Conservation (phyloP, 2,329 filamentous ascomycete species). For the Bipolaris sorokiniana region DNA sequence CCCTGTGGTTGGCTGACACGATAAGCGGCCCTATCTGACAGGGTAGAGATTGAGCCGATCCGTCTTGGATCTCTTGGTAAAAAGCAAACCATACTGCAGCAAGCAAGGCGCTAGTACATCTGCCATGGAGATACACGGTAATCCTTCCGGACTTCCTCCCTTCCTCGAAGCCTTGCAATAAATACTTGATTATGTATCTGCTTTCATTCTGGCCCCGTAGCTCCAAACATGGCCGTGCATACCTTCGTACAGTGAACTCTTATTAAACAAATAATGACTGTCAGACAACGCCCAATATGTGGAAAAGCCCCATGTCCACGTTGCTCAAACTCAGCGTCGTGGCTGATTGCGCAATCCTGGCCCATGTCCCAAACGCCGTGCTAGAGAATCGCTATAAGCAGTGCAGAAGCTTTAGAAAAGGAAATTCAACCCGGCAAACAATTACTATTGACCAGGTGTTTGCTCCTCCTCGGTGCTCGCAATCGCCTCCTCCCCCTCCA, state of each 20-base stretch:
- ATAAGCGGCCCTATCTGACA: constrained; percentile 3
- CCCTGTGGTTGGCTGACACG: constrained; percentile 8
- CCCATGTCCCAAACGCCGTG: constrained; percentile 29
- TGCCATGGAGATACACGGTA: not conserved
- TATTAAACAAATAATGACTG: not conserved
- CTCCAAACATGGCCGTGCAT: constrained; percentile 10
- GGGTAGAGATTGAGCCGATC: constrained; percentile 1
- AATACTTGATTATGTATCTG: constrained; percentile 2
- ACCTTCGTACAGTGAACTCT: constrained; percentile 6
- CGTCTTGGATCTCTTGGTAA: constrained; percentile 9
- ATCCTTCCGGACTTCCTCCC: not conserved
- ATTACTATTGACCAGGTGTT: constrained; percentile 24
- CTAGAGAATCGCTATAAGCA: constrained; percentile 14
- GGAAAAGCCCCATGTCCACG: constrained; percentile 5
- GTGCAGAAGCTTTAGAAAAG: constrained; percentile 4
- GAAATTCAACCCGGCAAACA: constrained; percentile 2
- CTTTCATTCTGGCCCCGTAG: constrained; percentile 5
- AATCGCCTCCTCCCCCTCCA: constrained; percentile 36
- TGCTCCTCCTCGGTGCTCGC: constrained; percentile 41
- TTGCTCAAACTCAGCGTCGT: constrained; percentile 7
- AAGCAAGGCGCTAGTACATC: constrained; percentile 1
- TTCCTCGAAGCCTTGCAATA: not conserved
- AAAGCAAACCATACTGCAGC: not conserved
- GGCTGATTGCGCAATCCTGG: not conserved
- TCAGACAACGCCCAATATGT: not conserved